Percentiles rank a stretch among this genome's conserved stretches.
Evolutionary conservation across 2,329 filamentous ascomycete genomes (phyloP).

Genomic region (Metarhizium anisopliae): DNA sequence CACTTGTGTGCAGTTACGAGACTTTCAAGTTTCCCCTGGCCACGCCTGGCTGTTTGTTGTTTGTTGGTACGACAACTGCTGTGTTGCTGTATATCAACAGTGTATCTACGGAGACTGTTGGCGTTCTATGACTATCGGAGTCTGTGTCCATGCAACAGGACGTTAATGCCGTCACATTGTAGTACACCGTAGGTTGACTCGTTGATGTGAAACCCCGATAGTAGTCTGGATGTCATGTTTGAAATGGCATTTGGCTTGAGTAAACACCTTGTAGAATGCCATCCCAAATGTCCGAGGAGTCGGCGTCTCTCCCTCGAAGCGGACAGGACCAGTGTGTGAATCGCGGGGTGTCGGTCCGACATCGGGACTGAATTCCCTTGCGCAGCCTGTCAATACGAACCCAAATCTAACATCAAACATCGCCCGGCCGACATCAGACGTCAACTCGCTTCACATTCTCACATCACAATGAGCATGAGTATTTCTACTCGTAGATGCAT

Average conservation of each 20-base stretch:
- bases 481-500: conserved; percentile 53
- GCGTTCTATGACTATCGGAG: too few relatives aligned
- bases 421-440: neutral
- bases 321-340: neutral
- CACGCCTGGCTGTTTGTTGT: neutral
- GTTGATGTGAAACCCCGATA: too few relatives aligned
- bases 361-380: neutral
- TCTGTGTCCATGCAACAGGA: too few relatives aligned
- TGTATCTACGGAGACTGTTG: neutral
- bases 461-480: conserved; percentile 25
- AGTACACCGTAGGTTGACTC: neutral
- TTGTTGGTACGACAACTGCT: neutral
- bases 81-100: neutral
- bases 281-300: too few relatives aligned
- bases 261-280: too few relatives aligned
- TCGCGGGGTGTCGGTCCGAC: neutral
- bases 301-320: neutral
- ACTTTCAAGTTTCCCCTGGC: neutral
- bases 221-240: too few relatives aligned
- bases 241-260: too few relatives aligned
- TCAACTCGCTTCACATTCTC: neutral
- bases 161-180: neutral
- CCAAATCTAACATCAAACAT: neutral
- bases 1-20: conserved; percentile 1
- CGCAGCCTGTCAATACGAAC: neutral